Evolutionary conservation across 306 rosid genomes (phyloP), one percentile per base, ranked within the genome.

Genomic region (Pterocarpus macrocarpus): DNA sequence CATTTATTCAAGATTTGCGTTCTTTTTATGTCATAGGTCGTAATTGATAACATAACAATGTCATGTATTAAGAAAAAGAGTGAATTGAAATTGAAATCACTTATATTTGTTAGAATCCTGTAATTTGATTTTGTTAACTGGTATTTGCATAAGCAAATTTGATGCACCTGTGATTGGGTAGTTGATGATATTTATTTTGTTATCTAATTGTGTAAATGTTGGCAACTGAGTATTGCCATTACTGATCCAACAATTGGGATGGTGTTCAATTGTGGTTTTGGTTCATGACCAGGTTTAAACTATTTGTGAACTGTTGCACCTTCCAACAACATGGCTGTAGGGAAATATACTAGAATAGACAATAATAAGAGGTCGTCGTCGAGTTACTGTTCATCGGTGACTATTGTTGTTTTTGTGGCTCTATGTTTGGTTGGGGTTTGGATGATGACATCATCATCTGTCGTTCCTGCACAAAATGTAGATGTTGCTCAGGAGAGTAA

Each of bases 371-470:
- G 5, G 22, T 69, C 97, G 8, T 13, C 94, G 1, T 71, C 97
- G 15, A 85, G 94, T 76, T 90, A 91, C 87, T 89, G 96, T 87
- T 95, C 99, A 7, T 88, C 96, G 2, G 92, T 91, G 81, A 88
- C 98, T 15, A 88, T 95, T 81, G 97, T 89, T 50, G 92, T 90
- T 77, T 91, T 95, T 78, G 98, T 95, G 80, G 98, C 92, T 16
- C 79, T 95, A 81, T 91, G 94, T 69, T 85, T 95, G 91, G 95
- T 91, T 53, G 99, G 97, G 56, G 71, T 93, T 80, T 95, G 99
- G 99, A 93, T 95, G 97, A 85, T 95, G 92, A 91, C 96, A 13
- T 95, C 99, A 0, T 92, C 97, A 8, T 90, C 98, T 14, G 91
- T 88, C 44, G 97, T 88, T 77, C 96, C 97, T 3, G 92, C 62